Base-by-base conservation (phyloP, 129 eudicot genomes). In the Flaveria brownii region DNA sequence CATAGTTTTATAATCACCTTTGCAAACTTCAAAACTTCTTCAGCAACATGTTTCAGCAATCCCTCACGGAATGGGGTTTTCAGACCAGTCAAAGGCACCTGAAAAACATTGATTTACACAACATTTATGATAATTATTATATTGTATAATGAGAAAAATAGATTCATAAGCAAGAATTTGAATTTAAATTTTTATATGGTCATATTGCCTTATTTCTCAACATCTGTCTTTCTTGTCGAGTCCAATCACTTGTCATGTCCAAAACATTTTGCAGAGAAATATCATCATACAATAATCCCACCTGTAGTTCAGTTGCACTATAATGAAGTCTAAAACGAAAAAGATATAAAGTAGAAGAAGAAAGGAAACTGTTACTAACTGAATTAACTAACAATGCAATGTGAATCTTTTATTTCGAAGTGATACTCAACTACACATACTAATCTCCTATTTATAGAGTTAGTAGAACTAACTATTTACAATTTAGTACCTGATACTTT, bases 51-150 rank as follows among this genome's bases (percentile, higher is more conserved):
- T 86, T 81, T 89, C 80, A 94, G 82, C 82, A 87, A 81, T 70
- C 99, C 99, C 74, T 89, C 99, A 65, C 99, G 96, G 74, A 94
- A 94, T 47, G 99, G 99, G 25, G 99, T 94, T 85, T 89, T 86
- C 75, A 94, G 82, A 57, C 99, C 97, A 84, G 57, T 86, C 64
- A 82, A 78, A 60, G 97, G 96, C 77, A 89, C 97, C 97, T 93
- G 82, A 77, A 28, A 61, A 57, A 80, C 50, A 82, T 26, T 43
- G 6, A 11, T 62, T 47, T 9, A 42, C 13, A 30, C 61, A 66
- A 65, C 10, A 72, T 64, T 67, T 54, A 54, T 18, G 64, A 46
- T 42, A 9, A 7, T n/a, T 20, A 61, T 23, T 68, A 30, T 62
- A 22, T 17, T 28, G 43, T 33, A 75, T 15, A n/a, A 36, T 50